A percentile compares a stretch with the other conserved stretches of the same genome.
These are phyloP conservation scores for Fusarium pseudograminearum DNA, from an alignment of 2,329 filamentous ascomycete species.

Conservation along the genomic window DNA sequence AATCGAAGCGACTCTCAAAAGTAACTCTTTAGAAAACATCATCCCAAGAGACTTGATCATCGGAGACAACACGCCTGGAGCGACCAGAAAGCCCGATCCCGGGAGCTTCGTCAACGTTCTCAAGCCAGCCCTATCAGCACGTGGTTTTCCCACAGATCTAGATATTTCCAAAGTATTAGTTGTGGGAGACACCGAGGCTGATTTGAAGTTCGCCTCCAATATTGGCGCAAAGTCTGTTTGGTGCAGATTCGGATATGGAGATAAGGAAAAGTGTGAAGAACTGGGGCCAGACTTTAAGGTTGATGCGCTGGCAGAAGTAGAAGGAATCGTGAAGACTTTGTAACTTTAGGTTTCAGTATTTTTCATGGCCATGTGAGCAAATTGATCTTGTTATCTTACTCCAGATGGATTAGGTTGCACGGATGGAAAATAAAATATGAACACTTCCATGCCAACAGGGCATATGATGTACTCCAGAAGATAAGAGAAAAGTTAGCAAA, in stretches of 20 bases:
- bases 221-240: conserved; percentile 23
- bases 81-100: conserved; percentile 3
- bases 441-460: background rate
- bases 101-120: conserved; percentile 7
- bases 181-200: conserved; percentile 11
- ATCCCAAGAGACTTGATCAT: background rate
- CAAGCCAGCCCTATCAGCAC: background rate
- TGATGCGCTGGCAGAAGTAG: background rate
- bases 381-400: background rate
- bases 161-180: background rate
- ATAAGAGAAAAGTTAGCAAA: background rate
- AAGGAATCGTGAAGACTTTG: background rate
- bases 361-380: background rate
- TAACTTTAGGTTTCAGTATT: background rate
- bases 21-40: background rate
- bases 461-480: background rate
- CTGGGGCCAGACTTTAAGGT: background rate
- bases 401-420: background rate
- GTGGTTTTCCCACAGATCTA: accelerated
- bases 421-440: background rate
- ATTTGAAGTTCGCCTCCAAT: background rate
- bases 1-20: background rate
- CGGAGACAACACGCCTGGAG: conserved; percentile 14
- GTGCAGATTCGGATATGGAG: conserved; percentile 28
- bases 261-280: background rate